phyloP scores from a whole-genome alignment of 2,329 filamentous ascomycete species.

The Alternaria angustiovoidea region DNA sequence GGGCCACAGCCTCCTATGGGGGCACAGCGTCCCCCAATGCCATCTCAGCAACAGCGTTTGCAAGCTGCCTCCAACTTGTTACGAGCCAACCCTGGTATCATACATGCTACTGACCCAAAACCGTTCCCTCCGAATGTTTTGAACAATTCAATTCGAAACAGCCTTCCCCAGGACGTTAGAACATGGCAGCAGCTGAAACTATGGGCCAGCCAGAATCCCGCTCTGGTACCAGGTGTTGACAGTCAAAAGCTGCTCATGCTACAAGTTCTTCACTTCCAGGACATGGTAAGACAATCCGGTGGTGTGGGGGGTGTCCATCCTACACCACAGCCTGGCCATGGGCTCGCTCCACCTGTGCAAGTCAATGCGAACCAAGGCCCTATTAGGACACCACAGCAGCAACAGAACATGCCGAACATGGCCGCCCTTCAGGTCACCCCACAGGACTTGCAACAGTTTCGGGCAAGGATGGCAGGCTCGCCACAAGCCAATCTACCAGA shows the following conservation, averaged over 20 bases:
- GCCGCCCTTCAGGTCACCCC: slow-evolving; percentile 43
- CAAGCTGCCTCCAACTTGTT: slow-evolving; percentile 37
- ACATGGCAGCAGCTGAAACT: slow-evolving; percentile 66
- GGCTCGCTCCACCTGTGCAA: slow-evolving; percentile 50
- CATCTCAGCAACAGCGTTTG: slow-evolving; percentile 40
- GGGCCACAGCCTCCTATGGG: slow-evolving; percentile 36
- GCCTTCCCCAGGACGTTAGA: slow-evolving; percentile 59
- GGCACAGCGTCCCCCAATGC: slow-evolving; percentile 33
- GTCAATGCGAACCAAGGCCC: slow-evolving; percentile 48
- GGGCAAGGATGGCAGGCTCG: slow-evolving; percentile 39
- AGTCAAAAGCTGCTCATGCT: slow-evolving; percentile 45
- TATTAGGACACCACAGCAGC: slow-evolving; percentile 38
- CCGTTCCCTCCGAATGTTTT: slow-evolving; percentile 43
- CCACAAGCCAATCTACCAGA: slow-evolving; percentile 40
- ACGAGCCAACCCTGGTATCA: slow-evolving; percentile 46
- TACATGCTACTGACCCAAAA: slow-evolving; percentile 41
- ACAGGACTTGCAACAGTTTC: slow-evolving; percentile 53
- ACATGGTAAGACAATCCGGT: slow-evolving; percentile 43
- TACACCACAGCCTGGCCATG: slow-evolving; percentile 29
- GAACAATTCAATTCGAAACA: slow-evolving; percentile 32
- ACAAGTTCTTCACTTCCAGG: slow-evolving; percentile 56
- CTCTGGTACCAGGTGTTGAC: slow-evolving; percentile 35
- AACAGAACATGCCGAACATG: slow-evolving; percentile 38
- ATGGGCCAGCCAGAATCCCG: slow-evolving; percentile 58
- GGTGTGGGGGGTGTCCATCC: slow-evolving; percentile 30